phyloP scores from a whole-genome alignment of 371 early-diverging fungal genomes.

The Zychaea mexicana region DNA sequence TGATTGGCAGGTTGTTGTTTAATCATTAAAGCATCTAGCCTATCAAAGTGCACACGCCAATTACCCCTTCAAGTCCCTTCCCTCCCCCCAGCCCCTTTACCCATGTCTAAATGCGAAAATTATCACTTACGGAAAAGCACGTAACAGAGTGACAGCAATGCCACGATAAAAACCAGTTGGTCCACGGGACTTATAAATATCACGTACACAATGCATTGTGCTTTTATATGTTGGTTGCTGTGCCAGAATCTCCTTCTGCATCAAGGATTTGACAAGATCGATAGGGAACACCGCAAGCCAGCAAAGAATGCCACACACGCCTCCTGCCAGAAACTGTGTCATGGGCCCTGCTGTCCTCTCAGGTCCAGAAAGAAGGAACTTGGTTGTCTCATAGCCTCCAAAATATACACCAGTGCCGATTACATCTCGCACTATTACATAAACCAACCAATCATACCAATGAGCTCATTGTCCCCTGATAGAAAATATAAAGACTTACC shows the following conservation, averaged over 20 bases:
- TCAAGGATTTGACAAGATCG: conserved; percentile 76
- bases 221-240: conserved; percentile 48
- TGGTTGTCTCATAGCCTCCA: conserved; percentile 76
- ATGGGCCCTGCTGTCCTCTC: conserved; percentile 59
- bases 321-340: conserved; percentile 77
- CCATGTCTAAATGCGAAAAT: conserved; percentile 16
- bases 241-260: conserved; percentile 72
- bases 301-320: conserved; percentile 78
- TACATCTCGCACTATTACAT: conserved; percentile 61
- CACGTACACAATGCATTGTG: conserved; percentile 55
- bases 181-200: conserved; percentile 58
- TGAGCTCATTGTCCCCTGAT: too few species aligned
- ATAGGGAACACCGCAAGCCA: conserved; percentile 85
- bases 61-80: too few species aligned
- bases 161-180: conserved; percentile 73
- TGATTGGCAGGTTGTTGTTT: too few species aligned
- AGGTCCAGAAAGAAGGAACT: conserved; percentile 56
- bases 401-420: conserved; percentile 83
- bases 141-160: conserved; percentile 72
- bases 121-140: conserved; percentile 71
- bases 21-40: neutral
- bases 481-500: conserved; percentile 22
- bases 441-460: too few species aligned
- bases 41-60: too few species aligned
- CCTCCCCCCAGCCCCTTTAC: too few species aligned